Conservation (phyloP, 768 basidiomycete species). For the Lactarius psammicola region DNA sequence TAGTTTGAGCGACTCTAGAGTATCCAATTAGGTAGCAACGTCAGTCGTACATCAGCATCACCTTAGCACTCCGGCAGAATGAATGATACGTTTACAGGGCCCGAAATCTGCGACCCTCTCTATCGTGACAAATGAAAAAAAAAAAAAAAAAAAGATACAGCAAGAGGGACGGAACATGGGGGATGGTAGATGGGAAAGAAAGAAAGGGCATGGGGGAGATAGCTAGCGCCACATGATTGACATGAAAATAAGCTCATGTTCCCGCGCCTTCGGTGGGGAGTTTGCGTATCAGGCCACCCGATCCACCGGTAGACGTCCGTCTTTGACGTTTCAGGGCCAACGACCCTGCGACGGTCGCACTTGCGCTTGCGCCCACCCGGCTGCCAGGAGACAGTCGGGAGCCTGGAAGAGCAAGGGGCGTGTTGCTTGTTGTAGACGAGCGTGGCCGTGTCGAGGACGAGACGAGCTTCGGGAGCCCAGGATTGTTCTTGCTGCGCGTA, state of each 20-base stretch:
- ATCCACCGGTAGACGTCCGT: conserved; percentile 53
- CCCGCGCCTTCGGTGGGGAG: conserved; percentile 18
- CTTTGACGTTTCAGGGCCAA: conserved; percentile 74
- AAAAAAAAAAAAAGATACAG: conserved; percentile 12
- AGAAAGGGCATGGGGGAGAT: conserved; percentile 3
- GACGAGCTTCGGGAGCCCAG: conserved; percentile 69
- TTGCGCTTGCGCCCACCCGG: conserved; percentile 32
- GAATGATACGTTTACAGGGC: conserved; percentile 22
- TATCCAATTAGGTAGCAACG: conserved; percentile 25
- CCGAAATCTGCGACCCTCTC: conserved; percentile 13
- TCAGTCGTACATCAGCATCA: conserved; percentile 25
- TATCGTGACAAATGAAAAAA: conserved; percentile 6
- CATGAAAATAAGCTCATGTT: conserved; percentile 7
- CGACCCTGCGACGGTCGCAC: conserved; percentile 31
- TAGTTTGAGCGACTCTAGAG: conserved; percentile 25
- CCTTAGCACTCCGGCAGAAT: conserved; percentile 17
- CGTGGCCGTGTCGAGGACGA: conserved; percentile 71
- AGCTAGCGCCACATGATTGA: conserved; percentile 6
- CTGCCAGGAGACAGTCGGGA: conserved; percentile 41
- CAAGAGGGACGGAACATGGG: conserved; percentile 16
- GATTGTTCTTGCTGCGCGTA: conserved; percentile 64
- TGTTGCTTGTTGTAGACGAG: conserved; percentile 61
- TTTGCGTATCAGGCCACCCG: conserved; percentile 23
- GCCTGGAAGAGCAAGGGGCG: conserved; percentile 47
- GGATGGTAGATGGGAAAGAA: conserved; percentile 10